phyloP scores from a whole-genome alignment of 148 eudicot genomes.

The Camellia japonica region DNA sequence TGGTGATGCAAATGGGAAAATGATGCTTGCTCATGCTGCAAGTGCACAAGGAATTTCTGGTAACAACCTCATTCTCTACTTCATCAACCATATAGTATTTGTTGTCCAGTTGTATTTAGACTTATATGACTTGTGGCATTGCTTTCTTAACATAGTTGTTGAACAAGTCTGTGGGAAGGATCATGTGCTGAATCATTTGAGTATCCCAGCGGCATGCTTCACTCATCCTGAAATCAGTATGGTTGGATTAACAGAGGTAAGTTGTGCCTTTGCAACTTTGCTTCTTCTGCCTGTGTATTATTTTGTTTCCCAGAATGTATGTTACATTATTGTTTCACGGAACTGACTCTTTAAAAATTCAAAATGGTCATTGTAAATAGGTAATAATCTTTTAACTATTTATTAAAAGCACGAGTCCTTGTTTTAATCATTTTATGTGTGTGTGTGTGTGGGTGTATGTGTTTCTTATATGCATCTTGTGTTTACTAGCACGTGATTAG shows the following conservation, averaged over 20 bases:
- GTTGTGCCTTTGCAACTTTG: constrained; percentile 3
- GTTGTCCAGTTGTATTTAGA: background rate
- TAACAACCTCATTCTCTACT: constrained; percentile 17
- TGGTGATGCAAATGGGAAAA: constrained; percentile 99
- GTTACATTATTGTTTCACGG: background rate
- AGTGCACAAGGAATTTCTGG: constrained; percentile 99
- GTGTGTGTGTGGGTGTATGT: background rate
- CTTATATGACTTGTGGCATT: constrained; percentile 19
- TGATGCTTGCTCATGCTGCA: constrained; percentile 99
- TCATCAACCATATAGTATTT: background rate
- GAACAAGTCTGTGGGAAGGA: constrained; percentile 94
- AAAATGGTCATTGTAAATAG: background rate
- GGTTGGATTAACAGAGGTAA: constrained; percentile 99
- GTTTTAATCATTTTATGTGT: background rate
- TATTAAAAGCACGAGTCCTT: background rate
- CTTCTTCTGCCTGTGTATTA: background rate
- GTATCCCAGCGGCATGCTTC: constrained; percentile 98
- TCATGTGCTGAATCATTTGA: constrained; percentile 87
- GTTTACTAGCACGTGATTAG: background rate
- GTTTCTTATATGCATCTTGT: background rate
- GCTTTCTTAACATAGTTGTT: constrained; percentile 55
- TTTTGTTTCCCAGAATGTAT: background rate
- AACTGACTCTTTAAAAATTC: background rate
- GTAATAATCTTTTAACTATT: background rate
- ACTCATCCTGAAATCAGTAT: constrained; percentile 99